These are phyloP conservation scores for Torulaspora quercuum DNA, from an alignment of 805 yeast species.

Conservation along the genomic window DNA sequence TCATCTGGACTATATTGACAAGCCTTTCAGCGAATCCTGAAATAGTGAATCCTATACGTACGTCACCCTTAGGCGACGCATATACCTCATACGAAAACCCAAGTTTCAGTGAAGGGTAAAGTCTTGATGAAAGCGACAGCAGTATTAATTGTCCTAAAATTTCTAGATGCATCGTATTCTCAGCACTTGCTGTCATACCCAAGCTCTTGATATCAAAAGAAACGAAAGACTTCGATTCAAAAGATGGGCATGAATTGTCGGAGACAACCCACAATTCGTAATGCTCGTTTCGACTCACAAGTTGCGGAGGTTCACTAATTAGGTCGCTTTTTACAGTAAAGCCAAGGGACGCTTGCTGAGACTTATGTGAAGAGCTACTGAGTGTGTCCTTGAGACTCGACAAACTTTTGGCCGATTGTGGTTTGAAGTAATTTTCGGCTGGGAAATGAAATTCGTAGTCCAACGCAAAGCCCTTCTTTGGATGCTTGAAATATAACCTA, in stretches of 20 bases:
- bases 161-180: slow-evolving; percentile 49
- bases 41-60: slow-evolving; percentile 49
- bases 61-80: slow-evolving; percentile 54
- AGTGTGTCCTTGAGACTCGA: slow-evolving; percentile 25
- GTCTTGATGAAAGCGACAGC: slow-evolving; percentile 36
- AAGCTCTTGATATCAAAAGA: slow-evolving; percentile 46
- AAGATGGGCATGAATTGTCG: slow-evolving; percentile 32
- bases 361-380: slow-evolving; percentile 16
- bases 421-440: slow-evolving; percentile 16
- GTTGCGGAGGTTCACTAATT: slow-evolving; percentile 35
- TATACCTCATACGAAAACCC: slow-evolving; percentile 56
- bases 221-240: slow-evolving; percentile 38
- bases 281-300: slow-evolving; percentile 35
- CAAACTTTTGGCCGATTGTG: slow-evolving; percentile 12
- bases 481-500: slow-evolving; percentile 12
- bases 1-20: slow-evolving; percentile 32
- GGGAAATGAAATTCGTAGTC: slow-evolving; percentile 15
- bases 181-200: slow-evolving; percentile 35
- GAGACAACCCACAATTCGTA: slow-evolving; percentile 53
- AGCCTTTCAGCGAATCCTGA: slow-evolving; percentile 51
- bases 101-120: slow-evolving; percentile 55
- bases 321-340: slow-evolving; percentile 35
- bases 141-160: slow-evolving; percentile 49
- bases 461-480: background rate
- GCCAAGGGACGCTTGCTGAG: slow-evolving; percentile 35